Percentiles rank a stretch among this genome's conserved stretches.
These are phyloP conservation scores for Apiospora hydei DNA, from an alignment of 2,329 filamentous ascomycete species.

Conservation along the genomic window DNA sequence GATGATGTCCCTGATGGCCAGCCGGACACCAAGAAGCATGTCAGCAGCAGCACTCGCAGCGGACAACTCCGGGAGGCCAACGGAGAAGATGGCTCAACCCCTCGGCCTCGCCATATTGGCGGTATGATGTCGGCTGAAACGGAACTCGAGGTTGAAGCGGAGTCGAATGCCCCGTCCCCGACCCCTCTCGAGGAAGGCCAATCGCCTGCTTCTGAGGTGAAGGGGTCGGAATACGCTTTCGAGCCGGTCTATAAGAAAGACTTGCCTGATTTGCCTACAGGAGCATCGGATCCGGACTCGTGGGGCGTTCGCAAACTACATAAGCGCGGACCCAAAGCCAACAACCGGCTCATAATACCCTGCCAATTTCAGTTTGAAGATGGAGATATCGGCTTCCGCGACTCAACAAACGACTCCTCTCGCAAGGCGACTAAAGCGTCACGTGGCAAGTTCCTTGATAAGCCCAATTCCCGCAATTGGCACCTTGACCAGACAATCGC, in stretches of 20 bases:
- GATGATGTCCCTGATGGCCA: constrained; percentile 58
- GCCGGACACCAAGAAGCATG: constrained; percentile 56
- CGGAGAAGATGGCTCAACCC: constrained; percentile 40
- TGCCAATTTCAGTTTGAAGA: constrained; percentile 56
- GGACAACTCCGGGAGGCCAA: constrained; percentile 32
- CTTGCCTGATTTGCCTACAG: constrained; percentile 47
- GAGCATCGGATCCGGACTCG: constrained; percentile 56
- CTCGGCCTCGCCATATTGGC: constrained; percentile 50
- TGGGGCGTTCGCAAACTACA: constrained; percentile 58
- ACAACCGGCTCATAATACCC: constrained; percentile 63
- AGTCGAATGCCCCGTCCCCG: constrained; percentile 43
- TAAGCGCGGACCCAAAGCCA: constrained; percentile 49
- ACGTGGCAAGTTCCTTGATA: constrained; percentile 61
- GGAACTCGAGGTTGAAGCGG: constrained; percentile 41
- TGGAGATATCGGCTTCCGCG: constrained; percentile 66
- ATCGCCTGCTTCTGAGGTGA: constrained; percentile 33
- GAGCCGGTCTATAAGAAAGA: constrained; percentile 31
- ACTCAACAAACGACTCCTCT: constrained; percentile 63
- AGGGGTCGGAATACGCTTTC: constrained; percentile 29
- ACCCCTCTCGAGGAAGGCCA: constrained; percentile 33
- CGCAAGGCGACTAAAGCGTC: constrained; percentile 60
- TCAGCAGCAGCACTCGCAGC: constrained; percentile 21
- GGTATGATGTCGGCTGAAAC: constrained; percentile 47
- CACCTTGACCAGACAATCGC: constrained; percentile 62
- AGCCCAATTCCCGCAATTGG: constrained; percentile 60